Evolutionary conservation across 208 protist species (phyloP).

Genomic region (Trypanosoma vivax): DNA sequence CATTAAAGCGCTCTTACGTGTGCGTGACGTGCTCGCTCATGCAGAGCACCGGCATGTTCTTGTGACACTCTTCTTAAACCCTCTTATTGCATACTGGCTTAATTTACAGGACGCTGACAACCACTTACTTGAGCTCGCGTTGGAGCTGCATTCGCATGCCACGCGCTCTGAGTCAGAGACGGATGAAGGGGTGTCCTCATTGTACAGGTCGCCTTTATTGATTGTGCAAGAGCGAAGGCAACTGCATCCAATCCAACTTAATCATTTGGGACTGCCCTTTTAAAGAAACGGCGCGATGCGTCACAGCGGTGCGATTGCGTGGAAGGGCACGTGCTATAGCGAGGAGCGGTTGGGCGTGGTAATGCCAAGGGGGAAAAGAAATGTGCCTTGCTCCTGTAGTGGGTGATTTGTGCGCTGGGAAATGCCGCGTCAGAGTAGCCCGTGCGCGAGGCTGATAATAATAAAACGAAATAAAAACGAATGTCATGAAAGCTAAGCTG

Average conservation of each 20-base stretch:
- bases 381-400: too few relatives aligned
- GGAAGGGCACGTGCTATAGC: too few relatives aligned
- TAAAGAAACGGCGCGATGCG: too few relatives aligned
- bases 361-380: too few relatives aligned
- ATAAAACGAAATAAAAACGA: too few relatives aligned
- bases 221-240: not conserved
- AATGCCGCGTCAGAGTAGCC: too few relatives aligned
- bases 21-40: constrained; percentile 67
- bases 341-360: too few relatives aligned
- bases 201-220: constrained; percentile 4
- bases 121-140: constrained; percentile 35
- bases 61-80: constrained; percentile 66
- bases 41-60: constrained; percentile 80
- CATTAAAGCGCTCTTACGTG: constrained; percentile 61
- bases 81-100: constrained; percentile 76
- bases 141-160: constrained; percentile 65
- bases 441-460: too few relatives aligned
- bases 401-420: too few relatives aligned
- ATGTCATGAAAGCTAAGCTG: too few relatives aligned
- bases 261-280: too few relatives aligned
- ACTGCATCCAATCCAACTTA: constrained; percentile 14
- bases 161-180: constrained; percentile 35
- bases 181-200: not conserved
- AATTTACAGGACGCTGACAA: constrained; percentile 35
- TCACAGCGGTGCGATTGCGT: too few relatives aligned